A percentile compares a stretch with the other conserved stretches of the same genome.
phyloP scores from a whole-genome alignment of 768 basidiomycete genomes.

The Psilocybe cyanescens region DNA sequence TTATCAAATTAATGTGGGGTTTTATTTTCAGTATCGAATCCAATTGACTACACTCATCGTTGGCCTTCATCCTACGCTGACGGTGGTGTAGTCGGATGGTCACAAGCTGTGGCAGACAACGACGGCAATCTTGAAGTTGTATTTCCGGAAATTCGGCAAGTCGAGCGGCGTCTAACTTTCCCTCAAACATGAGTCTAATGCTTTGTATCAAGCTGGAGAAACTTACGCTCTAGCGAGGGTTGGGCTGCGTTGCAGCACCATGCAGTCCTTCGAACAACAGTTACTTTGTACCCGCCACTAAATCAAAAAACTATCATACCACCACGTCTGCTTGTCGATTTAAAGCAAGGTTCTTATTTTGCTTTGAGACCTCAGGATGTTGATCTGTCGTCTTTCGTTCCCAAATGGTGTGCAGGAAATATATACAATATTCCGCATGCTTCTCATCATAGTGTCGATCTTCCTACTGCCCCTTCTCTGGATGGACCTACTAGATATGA shows the following conservation, averaged over 20 bases:
- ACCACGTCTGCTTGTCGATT: conserved; percentile 59
- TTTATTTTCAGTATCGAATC: conserved; percentile 45
- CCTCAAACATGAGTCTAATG: background rate
- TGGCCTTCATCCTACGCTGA: conserved; percentile 78
- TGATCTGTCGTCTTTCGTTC: conserved; percentile 25
- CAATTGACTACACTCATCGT: conserved; percentile 48
- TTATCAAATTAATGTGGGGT: conserved; percentile 1
- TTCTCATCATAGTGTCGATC: conserved; percentile 48
- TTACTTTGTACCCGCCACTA: conserved; percentile 59
- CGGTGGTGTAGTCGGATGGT: conserved; percentile 64
- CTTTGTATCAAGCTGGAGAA: conserved; percentile 58
- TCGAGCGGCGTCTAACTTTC: background rate
- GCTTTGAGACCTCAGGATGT: conserved; percentile 55
- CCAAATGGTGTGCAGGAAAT: conserved; percentile 82
- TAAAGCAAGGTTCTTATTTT: conserved; percentile 79
- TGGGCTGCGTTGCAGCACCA: conserved; percentile 90
- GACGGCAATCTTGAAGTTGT: conserved; percentile 61
- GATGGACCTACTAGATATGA: conserved; percentile 57
- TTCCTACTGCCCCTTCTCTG: conserved; percentile 50
- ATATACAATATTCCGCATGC: conserved; percentile 72
- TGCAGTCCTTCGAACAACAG: conserved; percentile 63
- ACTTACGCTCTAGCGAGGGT: conserved; percentile 76
- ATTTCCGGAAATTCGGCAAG: conserved; percentile 64
- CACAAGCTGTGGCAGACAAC: conserved; percentile 39
- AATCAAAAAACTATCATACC: conserved; percentile 6